Evolutionary conservation across 768 basidiomycete genomes (phyloP).

Genomic region (Chalciporus piperatus): DNA sequence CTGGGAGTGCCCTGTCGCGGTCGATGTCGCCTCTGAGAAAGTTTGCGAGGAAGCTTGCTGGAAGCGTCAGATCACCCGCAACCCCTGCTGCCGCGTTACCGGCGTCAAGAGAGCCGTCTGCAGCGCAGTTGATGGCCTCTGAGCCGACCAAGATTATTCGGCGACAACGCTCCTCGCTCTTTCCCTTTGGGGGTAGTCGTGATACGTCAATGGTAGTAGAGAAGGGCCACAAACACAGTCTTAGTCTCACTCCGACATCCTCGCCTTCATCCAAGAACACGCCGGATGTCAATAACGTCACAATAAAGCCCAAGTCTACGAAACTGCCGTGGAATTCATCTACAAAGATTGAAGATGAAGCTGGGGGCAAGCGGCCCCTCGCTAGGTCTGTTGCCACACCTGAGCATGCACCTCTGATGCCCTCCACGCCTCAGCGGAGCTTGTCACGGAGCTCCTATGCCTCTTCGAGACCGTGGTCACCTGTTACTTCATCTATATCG

Average conservation of each 20-base stretch:
- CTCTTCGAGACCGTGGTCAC: conserved; percentile 80
- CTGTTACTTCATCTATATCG: conserved; percentile 66
- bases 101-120: conserved; percentile 38
- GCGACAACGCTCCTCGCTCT: conserved; percentile 64
- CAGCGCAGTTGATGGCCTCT: conserved; percentile 45
- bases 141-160: conserved; percentile 49
- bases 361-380: conserved; percentile 43
- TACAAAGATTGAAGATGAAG: conserved; percentile 65
- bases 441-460: conserved; percentile 71
- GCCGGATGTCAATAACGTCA: conserved; percentile 37
- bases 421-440: conserved; percentile 57
- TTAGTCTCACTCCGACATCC: conserved; percentile 69
- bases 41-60: conserved; percentile 69
- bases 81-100: conserved; percentile 46
- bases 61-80: conserved; percentile 38
- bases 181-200: conserved; percentile 45
- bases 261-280: conserved; percentile 46
- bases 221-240: conserved; percentile 64
- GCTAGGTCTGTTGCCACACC: conserved; percentile 47
- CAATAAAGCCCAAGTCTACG: conserved; percentile 37
- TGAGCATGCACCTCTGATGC: conserved; percentile 44
- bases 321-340: conserved; percentile 79
- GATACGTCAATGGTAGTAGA: conserved; percentile 53
- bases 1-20: conserved; percentile 55
- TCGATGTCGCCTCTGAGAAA: conserved; percentile 82